phyloP scores from a whole-genome alignment of 2,329 filamentous ascomycete genomes.

The Sarocladium strictum region DNA sequence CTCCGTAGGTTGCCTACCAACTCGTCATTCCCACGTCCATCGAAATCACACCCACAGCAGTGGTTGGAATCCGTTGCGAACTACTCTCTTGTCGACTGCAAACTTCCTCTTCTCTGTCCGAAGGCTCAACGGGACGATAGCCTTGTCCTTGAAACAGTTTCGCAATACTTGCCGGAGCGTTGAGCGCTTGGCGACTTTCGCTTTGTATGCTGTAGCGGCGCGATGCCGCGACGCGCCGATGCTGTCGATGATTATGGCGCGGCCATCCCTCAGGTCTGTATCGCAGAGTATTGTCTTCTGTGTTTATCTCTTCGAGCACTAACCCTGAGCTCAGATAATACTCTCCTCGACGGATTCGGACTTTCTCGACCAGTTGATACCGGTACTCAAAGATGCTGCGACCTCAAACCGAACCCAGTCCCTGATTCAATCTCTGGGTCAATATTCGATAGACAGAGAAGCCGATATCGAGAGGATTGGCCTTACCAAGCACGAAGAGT shows the following conservation, averaged over 20 bases:
- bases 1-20: too few species aligned
- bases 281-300: not conserved
- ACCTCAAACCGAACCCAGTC: conserved; percentile 65
- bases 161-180: too few species aligned
- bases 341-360: conserved; percentile 86
- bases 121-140: too few species aligned
- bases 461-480: conserved; percentile 90
- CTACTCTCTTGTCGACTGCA: not conserved
- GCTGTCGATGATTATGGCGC: conserved; percentile 41
- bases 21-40: not conserved
- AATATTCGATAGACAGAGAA: conserved; percentile 82
- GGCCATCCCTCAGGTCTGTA: conserved; percentile 38
- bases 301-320: not conserved
- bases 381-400: conserved; percentile 85
- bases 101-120: too few species aligned
- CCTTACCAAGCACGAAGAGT: conserved; percentile 93
- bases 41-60: too few species aligned
- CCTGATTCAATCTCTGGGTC: conserved; percentile 63
- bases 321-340: conserved; percentile 61
- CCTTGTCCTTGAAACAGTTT: too few species aligned
- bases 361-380: conserved; percentile 92
- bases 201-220: conserved; percentile 12
- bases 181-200: not conserved
- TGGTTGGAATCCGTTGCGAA: not conserved
- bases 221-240: conserved; percentile 39